Base-by-base conservation (phyloP, 2,329 filamentous ascomycete genomes). In the Sclerotinia trifoliorum region DNA sequence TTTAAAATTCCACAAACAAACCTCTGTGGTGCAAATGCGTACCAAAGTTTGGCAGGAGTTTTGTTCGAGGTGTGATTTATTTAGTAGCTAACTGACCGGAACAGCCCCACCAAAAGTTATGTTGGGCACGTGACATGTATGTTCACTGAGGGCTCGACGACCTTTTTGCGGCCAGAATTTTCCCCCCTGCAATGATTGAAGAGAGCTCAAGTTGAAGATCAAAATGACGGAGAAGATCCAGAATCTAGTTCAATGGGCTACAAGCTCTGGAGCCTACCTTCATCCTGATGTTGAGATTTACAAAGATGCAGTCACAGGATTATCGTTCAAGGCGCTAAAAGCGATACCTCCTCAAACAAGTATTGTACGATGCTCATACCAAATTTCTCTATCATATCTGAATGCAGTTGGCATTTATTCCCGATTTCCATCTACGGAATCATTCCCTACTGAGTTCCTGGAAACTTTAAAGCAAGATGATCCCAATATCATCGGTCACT, bases 401-500 rank as follows among this genome's bases (percentile, higher is more conserved):
- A 85, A 89, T 73, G 82, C 84, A 35, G 74, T 85, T n/a, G 72
- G 74, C 24, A 73, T 74, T 3, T 78, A 79, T 10, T 74, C 79
- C 2, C 71, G 75, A 19, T 71, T 75, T 39, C 57, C 70, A 39
- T 19, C 61, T 39, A 68, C 73, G 44, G 68, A 72, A 3, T 44
- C 62, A n/a, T 85, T 90, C 58, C 83, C 86, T 0, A 61, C 72
- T 0, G 74, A 75, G 1, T 87, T 91, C 71, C 77, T 90, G 58
- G 73, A 80, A 0, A 74, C 75, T 5, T 77, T 83, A 2, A 83
- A 84, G 1, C 83, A 51, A 7, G 70, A 74, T 5, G 69, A 73
- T 44, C 73, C 86, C 0, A 85, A 90, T 72, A 85, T 90, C 68
- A 79, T 88, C 61, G 84, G 86, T 11, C 84, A 88, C 5, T 90